Base-by-base conservation (phyloP, 176 grass and related monocot species). In the Saccharum officinarum region DNA sequence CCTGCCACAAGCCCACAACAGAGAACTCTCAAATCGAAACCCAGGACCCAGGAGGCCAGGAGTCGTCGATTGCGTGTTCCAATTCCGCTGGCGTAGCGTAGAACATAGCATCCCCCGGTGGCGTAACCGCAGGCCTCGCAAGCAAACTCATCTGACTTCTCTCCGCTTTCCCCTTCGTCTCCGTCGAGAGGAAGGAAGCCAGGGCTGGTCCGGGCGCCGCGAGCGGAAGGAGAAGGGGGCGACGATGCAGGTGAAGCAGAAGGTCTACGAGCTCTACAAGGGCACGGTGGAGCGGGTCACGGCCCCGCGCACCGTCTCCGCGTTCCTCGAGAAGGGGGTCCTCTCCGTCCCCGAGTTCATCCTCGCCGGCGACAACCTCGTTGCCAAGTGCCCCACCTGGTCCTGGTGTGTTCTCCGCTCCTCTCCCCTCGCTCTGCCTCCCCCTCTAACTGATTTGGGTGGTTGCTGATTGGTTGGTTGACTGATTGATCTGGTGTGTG, bases 371-470 rank as follows among this genome's bases (percentile, higher is more conserved):
- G 96, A 98, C 69, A 98, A 98, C 76, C 96, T 98, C 86, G 97
- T 98, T 0, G 90, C 97, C 88, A 98, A 98, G 87, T 98, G 88
- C 92, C 97, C 97, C 18, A 96, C 93, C 50, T 98, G 97, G 97
- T 98, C 97, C 72, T 98, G 93, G 97, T 98, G 68, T 28, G 95
- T 47, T 45, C 45, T 11, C 23, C n/a, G 22, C 23, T 61, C 67
- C 55, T 40, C 59, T 44, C 34, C 39, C 69, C 28, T 18, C 33
- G 60, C 6, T 25, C 18, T 23, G 22, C 60, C 10, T 22, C 11
- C 33, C 3, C 33, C 3, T 1, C 0, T 4, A 16, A 41, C 54
- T 14, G 10, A 15, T 25, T 70, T 22, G 2, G 44, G 33, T 69
- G 20, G 54, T 66, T 15, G 36, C 47, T 17, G 39, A 44, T 64